Evolutionary conservation across 805 yeast genomes (phyloP), one percentile per base, ranked within the genome.

Genomic region (Suhomyces sp.): DNA sequence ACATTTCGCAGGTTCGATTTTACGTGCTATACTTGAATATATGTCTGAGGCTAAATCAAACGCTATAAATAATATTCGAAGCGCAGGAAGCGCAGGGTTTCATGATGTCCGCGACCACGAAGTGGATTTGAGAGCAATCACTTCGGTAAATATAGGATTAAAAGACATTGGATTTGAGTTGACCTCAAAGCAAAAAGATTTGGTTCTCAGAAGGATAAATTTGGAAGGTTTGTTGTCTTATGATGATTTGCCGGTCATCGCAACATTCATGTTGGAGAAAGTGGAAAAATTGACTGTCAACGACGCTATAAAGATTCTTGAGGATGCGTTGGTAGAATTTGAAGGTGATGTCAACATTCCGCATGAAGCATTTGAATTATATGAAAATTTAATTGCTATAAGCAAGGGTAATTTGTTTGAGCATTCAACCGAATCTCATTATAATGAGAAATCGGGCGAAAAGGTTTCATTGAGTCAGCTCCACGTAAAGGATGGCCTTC

Each of bases 341-440:
- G 50, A 53, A 1, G 67, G 58, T 17, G 76, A 72, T 50, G 64
- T 66, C 22, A 72, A 72, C 52, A 64, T 68, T 50, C 71, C 73
- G 2, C 35, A 60, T 6, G 54, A 52, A 7, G 72, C 61, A 44
- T 62, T 58, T 44, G 65, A 58, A 4, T 60, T 65, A 19, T 59
- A 67, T 39, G 64, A 67, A 54, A 53, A 49, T 8, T 51, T 63
- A 43, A 25, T 63, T 24, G 52, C 25, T 8, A 24, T 54, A 53
- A 17, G 22, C 10, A 37, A 37, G 13, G 22, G 41, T 7, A 19
- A 17, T 37, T 37, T 37, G 22, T 37, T 19, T 17, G 20, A 17
- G 21, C 41, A 19, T 17, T 10, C 41, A 37, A 10, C 65, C 63
- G 2, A 45, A 43, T 7, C 47, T 15, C 52, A 44, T 9, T n/a